A percentile compares a stretch with the other conserved stretches of the same genome.
Evolutionary conservation across 139 green algal species (phyloP).

Genomic region (Coccomyxa sp.): DNA sequence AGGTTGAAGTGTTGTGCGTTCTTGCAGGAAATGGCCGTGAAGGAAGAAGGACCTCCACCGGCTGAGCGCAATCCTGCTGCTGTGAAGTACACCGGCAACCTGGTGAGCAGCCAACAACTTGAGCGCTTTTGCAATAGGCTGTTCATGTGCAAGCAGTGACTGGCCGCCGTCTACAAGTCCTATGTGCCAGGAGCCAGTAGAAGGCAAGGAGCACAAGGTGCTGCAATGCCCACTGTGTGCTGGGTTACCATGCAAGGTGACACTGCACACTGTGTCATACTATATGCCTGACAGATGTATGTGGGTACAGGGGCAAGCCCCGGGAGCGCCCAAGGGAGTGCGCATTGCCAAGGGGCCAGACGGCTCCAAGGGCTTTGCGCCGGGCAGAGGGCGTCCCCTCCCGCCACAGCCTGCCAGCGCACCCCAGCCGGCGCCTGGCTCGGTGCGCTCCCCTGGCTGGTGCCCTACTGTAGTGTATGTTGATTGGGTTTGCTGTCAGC

Average conservation of each 20-base stretch:
- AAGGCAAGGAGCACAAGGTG: no score
- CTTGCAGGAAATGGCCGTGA: no score
- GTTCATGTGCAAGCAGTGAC: no score
- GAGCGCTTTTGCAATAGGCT: no score
- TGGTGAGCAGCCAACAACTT: background rate
- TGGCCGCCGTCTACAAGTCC: background rate
- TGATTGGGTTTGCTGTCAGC: background rate
- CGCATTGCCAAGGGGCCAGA: constrained; percentile 16
- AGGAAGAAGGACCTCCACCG: no score
- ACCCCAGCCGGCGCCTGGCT: background rate
- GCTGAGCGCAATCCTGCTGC: constrained; percentile 9
- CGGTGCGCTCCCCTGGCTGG: no score
- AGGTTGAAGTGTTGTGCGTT: no score
- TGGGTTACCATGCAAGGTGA: background rate
- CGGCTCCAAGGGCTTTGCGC: constrained; percentile 14
- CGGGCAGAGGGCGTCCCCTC: background rate
- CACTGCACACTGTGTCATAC: background rate
- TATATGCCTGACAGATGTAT: no score
- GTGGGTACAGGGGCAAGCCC: background rate
- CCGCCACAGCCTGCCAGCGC: background rate
- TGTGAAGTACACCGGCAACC: constrained; percentile 7
- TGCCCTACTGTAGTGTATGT: background rate
- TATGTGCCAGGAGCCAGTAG: background rate
- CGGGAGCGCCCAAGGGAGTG: background rate
- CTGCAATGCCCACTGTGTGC: no score